These are phyloP conservation scores for Fonticula alba DNA, from an alignment of 78 protist genomes.

Conservation along the genomic window DNA sequence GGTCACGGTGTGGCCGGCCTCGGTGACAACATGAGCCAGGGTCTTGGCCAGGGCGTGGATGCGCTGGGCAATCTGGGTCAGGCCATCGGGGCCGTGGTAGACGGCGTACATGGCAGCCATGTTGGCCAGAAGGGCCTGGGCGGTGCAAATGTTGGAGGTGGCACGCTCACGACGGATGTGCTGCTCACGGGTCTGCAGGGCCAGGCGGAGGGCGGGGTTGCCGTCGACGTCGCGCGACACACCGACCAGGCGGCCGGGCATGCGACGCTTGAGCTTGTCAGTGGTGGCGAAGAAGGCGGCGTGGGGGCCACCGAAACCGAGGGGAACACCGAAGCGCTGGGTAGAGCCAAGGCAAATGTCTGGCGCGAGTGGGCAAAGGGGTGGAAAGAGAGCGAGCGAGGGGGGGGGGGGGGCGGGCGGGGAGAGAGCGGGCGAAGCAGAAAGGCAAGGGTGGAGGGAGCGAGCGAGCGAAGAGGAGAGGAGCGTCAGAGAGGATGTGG, in stretches of 20 bases:
- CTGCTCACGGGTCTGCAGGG: constrained; percentile 96
- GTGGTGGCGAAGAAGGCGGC: constrained; percentile 83
- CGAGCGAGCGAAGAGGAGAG: too few relatives aligned
- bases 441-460: too few relatives aligned
- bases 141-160: constrained; percentile 91
- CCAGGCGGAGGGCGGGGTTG: constrained; percentile 70
- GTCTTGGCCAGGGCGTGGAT: constrained; percentile 38
- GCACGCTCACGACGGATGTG: constrained; percentile 88
- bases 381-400: too few relatives aligned
- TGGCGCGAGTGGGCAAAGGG: too few relatives aligned
- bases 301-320: constrained; percentile 97
- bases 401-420: too few relatives aligned
- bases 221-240: constrained; percentile 50
- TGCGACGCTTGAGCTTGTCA: constrained; percentile 45
- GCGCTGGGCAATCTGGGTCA: constrained; percentile 46
- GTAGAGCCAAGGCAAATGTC: constrained; percentile 79
- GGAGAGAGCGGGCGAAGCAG: too few relatives aligned
- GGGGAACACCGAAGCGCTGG: constrained; percentile 91
- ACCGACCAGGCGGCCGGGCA: constrained; percentile 96
- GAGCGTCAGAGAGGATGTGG: too few relatives aligned
- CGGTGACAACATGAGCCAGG: constrained; percentile 10
- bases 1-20: background rate
- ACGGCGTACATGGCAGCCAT: constrained; percentile 80
- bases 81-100: constrained; percentile 94
- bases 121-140: constrained; percentile 93